Evolutionary conservation across 202 grass and related monocot genomes (phyloP), one percentile per base, ranked within the genome.

Genomic region (Carex sylvatica): DNA sequence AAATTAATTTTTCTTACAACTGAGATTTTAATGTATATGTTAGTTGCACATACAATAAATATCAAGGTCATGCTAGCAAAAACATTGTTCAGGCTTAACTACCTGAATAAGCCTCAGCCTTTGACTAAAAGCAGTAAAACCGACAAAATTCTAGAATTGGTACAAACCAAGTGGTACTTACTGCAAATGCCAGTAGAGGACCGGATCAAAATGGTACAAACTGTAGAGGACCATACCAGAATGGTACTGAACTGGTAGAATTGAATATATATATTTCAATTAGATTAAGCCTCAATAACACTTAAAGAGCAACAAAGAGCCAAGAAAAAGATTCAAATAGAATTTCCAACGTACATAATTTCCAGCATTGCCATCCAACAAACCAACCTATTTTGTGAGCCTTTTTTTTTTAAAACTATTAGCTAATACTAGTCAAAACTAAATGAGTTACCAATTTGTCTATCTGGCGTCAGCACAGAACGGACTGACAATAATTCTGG

Each of bases 401-500:
- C 56, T 35, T n/a, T 26, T 33, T 68, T 33, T 55, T 19, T 26
- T 36, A 81, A 10, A 33, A 22, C 16, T 56, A 64, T 33, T 86
- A 9, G 8, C 54, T 26, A 24, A 64, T 3, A 86, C 22, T 83
- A 26, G 68, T 54, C 3, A 88, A 83, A 55, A 77, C 44, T 35
- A 66, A 85, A 38, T 70, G 44, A 84, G 23, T 31, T 88, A 95
- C 93, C 86, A 18, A 95, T 70, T 70, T 84, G 54, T 59, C 84
- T 65, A 33, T 95, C 90, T 59, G 93, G 90, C 82, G 90, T 86
- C 84, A 89, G 83, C 26, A 89, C 74, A 44, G 88, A 92, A 82
- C 64, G 86, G 87, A 82, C 84, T 46, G 93, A 90, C 49, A 95
- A 74, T 78, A 95, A 65, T 85, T 95, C 90, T n/a, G 83, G 84